Base-by-base conservation (phyloP, 2,329 filamentous ascomycete genomes). In the Xylariaceae sp. region DNA sequence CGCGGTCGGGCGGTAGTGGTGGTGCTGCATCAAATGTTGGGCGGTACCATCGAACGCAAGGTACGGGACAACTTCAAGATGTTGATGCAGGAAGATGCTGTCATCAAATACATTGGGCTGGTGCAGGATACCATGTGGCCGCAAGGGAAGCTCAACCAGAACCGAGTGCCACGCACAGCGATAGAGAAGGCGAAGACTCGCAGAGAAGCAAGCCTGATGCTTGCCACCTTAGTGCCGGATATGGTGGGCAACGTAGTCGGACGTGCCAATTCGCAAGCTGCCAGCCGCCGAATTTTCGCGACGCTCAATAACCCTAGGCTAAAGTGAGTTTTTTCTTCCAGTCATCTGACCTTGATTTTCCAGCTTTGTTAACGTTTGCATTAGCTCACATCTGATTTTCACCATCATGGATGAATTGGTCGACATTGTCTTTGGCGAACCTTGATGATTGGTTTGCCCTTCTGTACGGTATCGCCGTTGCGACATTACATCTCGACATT, bases 41-140 rank as follows among this genome's bases (percentile, higher is more conserved):
- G 94, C 11, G 92, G 94, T 27, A 97, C 94, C 0, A 95, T 99
- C 59, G 94, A 99, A 73, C 86, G 91, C 56, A 96, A 96, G 71
- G 88, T 97, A 32, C 85, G 94, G 26, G 94, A 99, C 56, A 88
- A 85, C 51, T 86, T 91, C 42, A 86, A 84, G 61, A 76, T 80
- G 43, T 74, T 95, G 0, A 74, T 89, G 0, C 84, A 89, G 55
- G 91, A 96, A 61, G 88, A 94, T 26, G 85, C 85, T 2, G 73
- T 97, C 7, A 75, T 92, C 42, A 83, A 80, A 54, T 95, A 94
- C 67, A 77, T 97, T 35, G 77, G 80, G 29, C 73, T 89, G 53
- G 71, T 92, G n/a, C 86, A 82, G 61, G 85, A 88, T 51, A 83
- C 74, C 7, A 82, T 97, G 77, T 97, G 91, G 91, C 91, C 91